Conservation (phyloP, 768 basidiomycete species). For the Mycena vitilis region DNA sequence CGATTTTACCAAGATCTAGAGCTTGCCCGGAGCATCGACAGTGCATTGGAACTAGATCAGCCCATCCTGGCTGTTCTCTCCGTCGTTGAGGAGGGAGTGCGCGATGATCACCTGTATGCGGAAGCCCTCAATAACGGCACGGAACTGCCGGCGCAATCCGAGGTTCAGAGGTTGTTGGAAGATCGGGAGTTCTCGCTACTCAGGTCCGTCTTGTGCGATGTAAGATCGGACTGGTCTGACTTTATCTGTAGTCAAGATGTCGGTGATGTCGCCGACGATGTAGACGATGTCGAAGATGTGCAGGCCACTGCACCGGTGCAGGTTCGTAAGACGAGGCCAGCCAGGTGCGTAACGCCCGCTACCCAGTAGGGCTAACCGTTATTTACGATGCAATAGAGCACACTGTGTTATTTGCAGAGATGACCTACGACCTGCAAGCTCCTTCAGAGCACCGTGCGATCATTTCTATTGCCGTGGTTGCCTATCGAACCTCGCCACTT, state of each 20-base stretch:
- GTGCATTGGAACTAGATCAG: slow-evolving; percentile 51
- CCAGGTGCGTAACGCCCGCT: too few relatives aligned
- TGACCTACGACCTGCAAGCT: slow-evolving; percentile 31
- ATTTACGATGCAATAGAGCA: slow-evolving; percentile 33
- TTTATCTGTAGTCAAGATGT: slow-evolving; percentile 7
- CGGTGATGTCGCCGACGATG: neutral
- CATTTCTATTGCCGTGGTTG: slow-evolving; percentile 63
- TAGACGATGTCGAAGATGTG: neutral
- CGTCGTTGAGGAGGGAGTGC: slow-evolving; percentile 50
- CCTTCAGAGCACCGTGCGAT: slow-evolving; percentile 55
- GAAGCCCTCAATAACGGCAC: slow-evolving; percentile 49
- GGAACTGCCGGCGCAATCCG: slow-evolving; percentile 41
- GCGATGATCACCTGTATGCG: slow-evolving; percentile 57
- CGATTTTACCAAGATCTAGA: slow-evolving; percentile 49
- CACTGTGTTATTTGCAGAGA: slow-evolving; percentile 59
- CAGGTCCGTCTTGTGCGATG: neutral
- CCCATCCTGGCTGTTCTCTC: slow-evolving; percentile 45
- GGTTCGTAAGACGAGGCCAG: too few relatives aligned
- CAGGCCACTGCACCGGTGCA: too few relatives aligned
- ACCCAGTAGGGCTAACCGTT: neutral
- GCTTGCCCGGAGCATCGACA: slow-evolving; percentile 56
- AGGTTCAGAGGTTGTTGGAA: slow-evolving; percentile 35
- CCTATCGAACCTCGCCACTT: slow-evolving; percentile 51
- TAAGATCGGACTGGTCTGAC: neutral
- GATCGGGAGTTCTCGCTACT: slow-evolving; percentile 24